These are phyloP conservation scores for Colletotrichum sidae DNA, from an alignment of 2,329 filamentous ascomycete genomes.

Conservation along the genomic window DNA sequence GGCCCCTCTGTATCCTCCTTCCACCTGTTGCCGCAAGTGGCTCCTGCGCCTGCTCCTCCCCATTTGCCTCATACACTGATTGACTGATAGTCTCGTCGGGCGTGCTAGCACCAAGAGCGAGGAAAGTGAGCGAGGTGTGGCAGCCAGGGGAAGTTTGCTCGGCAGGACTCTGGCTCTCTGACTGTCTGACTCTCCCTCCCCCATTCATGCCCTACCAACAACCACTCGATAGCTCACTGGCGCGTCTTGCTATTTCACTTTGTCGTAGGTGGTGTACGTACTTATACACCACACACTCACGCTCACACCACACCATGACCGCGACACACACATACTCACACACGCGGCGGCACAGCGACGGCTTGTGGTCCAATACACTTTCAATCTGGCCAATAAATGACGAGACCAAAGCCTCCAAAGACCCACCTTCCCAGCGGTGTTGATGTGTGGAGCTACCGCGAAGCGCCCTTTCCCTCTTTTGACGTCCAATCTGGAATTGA, in stretches of 20 bases:
- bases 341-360: too few relatives aligned
- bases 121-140: neutral
- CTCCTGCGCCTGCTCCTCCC: constrained; percentile 9
- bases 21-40: constrained; percentile 1
- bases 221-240: too few relatives aligned
- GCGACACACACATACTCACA: too few relatives aligned
- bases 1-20: neutral
- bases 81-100: neutral
- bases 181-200: too few relatives aligned
- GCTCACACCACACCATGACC: too few relatives aligned
- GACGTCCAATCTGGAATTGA: constrained; percentile 22
- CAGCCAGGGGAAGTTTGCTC: neutral
- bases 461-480: constrained; percentile 14
- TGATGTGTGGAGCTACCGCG: constrained; percentile 6
- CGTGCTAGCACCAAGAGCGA: constrained; percentile 1
- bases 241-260: too few relatives aligned
- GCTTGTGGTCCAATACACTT: too few relatives aligned
- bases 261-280: too few relatives aligned
- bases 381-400: too few relatives aligned
- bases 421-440: constrained; percentile 21
- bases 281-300: too few relatives aligned
- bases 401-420: neutral
- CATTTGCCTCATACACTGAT: neutral
- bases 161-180: too few relatives aligned
- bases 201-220: too few relatives aligned